Percentiles rank a stretch among this genome's conserved stretches.
Evolutionary conservation across 2,329 filamentous ascomycete species (phyloP).

Genomic region (Scortechinia acanthostroma): DNA sequence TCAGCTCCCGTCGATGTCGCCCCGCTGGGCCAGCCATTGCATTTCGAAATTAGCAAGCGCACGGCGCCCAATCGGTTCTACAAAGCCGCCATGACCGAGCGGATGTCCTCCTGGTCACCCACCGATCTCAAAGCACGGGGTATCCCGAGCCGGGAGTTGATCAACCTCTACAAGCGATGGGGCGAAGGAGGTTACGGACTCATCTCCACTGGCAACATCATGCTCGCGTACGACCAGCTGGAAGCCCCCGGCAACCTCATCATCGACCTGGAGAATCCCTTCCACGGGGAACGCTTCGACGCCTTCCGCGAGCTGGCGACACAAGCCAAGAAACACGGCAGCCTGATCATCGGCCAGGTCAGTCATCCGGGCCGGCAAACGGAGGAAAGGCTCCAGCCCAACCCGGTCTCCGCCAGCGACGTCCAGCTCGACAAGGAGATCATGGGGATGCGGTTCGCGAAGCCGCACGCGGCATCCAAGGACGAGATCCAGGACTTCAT

Average conservation of each 20-base stretch:
- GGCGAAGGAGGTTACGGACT: constrained; percentile 47
- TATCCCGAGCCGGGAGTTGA: constrained; percentile 23
- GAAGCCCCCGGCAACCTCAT: constrained; percentile 49
- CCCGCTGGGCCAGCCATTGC: constrained; percentile 34
- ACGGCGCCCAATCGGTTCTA: constrained; percentile 59
- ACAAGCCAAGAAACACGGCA: constrained; percentile 45
- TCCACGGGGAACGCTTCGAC: constrained; percentile 48
- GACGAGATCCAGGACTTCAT: constrained; percentile 48
- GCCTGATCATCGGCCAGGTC: constrained; percentile 51
- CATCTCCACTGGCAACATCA: constrained; percentile 57
- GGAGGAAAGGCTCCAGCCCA: constrained; percentile 27
- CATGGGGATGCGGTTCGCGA: constrained; percentile 20
- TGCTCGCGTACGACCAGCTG: constrained; percentile 52
- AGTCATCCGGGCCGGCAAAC: constrained; percentile 56
- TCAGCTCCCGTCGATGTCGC: constrained; percentile 14
- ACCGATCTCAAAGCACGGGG: constrained; percentile 39
- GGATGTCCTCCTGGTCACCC: constrained; percentile 51
- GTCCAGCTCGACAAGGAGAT: constrained; percentile 27
- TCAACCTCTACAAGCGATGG: constrained; percentile 54
- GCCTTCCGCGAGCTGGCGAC: constrained; percentile 47
- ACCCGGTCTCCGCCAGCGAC: constrained; percentile 41
- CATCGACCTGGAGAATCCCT: constrained; percentile 40
- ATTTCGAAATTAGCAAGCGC: constrained; percentile 39
- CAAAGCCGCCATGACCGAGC: constrained; percentile 63
- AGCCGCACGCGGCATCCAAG: constrained; percentile 39